Evolutionary conservation across 345 rosid species (phyloP).

Genomic region (Moricandia moricandioides): DNA sequence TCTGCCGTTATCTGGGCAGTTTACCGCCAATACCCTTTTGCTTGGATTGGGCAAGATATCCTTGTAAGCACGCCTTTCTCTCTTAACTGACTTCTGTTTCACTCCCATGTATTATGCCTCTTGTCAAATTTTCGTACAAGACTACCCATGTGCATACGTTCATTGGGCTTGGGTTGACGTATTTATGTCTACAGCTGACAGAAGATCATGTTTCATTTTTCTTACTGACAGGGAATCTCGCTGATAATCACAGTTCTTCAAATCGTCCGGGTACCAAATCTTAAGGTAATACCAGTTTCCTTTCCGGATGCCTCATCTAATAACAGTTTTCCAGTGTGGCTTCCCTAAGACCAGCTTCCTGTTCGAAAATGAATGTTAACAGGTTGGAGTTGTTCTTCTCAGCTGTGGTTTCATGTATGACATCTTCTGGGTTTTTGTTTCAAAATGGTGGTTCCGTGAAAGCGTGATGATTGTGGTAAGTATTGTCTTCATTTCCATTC

Average conservation of each 20-base stretch:
- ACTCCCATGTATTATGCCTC: slow-evolving; percentile 8
- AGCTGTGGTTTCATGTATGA: slow-evolving; percentile 94
- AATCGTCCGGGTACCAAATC: slow-evolving; percentile 89
- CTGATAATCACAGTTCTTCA: slow-evolving; percentile 95
- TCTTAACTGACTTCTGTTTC: slow-evolving; percentile 1
- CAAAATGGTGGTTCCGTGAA: slow-evolving; percentile 92
- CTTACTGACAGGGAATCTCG: slow-evolving; percentile 71
- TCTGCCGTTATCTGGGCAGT: slow-evolving; percentile 93
- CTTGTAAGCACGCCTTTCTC: slow-evolving; percentile 59
- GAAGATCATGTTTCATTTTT: not conserved
- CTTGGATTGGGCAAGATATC: slow-evolving; percentile 99
- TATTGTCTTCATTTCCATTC: slow-evolving; percentile 4
- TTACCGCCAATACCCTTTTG: slow-evolving; percentile 57
- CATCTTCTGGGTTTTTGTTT: slow-evolving; percentile 97
- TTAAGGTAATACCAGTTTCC: slow-evolving; percentile 57
- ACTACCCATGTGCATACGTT: too few species aligned
- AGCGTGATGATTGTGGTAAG: slow-evolving; percentile 99
- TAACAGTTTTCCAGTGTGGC: too few species aligned
- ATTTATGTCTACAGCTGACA: too few species aligned
- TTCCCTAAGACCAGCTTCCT: not conserved
- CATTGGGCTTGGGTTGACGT: too few species aligned
- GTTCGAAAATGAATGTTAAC: slow-evolving; percentile 31
- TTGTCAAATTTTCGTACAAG: too few species aligned
- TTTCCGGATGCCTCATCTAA: not conserved
- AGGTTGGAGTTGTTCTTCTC: slow-evolving; percentile 96